Conservation (phyloP, 2,329 filamentous ascomycete genomes). For the Seiridium unicorne region DNA sequence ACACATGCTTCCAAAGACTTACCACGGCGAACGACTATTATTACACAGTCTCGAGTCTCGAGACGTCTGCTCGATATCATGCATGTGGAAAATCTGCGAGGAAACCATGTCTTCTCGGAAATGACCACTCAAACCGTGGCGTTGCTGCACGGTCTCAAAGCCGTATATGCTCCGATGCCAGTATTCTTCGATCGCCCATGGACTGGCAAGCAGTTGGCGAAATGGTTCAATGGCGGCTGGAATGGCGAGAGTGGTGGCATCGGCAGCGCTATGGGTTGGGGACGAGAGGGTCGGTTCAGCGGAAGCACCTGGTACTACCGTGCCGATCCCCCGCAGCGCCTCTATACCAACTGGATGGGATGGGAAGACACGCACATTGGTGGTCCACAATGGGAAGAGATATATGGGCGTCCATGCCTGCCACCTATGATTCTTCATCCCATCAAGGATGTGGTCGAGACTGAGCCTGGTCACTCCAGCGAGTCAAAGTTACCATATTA, state of each 20-base stretch:
- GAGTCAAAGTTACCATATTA: conserved; percentile 34
- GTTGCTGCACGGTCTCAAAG: conserved; percentile 75
- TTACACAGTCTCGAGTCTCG: conserved; percentile 73
- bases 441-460: conserved; percentile 56
- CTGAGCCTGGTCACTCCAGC: conserved; percentile 40
- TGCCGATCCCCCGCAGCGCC: conserved; percentile 52
- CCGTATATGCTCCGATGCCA: conserved; percentile 75
- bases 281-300: conserved; percentile 54
- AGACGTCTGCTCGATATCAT: conserved; percentile 71
- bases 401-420: conserved; percentile 55
- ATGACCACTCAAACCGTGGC: conserved; percentile 76
- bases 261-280: conserved; percentile 59
- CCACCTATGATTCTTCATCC: conserved; percentile 60
- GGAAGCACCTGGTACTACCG: conserved; percentile 63
- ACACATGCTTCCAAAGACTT: conserved; percentile 52
- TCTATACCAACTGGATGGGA: conserved; percentile 65
- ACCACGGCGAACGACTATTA: conserved; percentile 73
- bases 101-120: conserved; percentile 76
- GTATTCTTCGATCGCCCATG: conserved; percentile 78
- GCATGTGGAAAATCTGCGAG: conserved; percentile 72
- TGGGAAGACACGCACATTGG: conserved; percentile 55
- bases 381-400: conserved; percentile 53
- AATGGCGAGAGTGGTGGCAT: conserved; percentile 52
- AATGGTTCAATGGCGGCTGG: conserved; percentile 60
- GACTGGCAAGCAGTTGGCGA: conserved; percentile 51